These are phyloP conservation scores for Lodderomyces oxycetoniae DNA, from an alignment of 1,139 yeast species.

Conservation along the genomic window DNA sequence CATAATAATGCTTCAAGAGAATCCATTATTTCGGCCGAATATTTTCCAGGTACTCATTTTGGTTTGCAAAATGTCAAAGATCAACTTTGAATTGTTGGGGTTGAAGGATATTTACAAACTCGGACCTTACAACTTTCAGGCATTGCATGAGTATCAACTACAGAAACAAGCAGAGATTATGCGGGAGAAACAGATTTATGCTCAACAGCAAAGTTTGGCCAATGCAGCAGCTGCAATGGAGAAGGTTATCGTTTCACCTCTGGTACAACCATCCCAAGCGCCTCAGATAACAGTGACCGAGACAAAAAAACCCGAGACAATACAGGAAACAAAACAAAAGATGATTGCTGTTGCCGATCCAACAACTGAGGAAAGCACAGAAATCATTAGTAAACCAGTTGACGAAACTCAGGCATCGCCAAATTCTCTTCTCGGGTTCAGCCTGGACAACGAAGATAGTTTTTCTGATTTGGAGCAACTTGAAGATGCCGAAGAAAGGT, in stretches of 20 bases:
- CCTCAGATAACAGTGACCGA: not conserved
- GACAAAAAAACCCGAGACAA: not conserved
- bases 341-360: conserved; percentile 3
- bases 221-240: conserved; percentile 1
- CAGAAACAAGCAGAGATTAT: conserved; percentile 35
- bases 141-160: conserved; percentile 42
- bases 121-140: conserved; percentile 43
- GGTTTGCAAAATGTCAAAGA: conserved; percentile 29
- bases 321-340: conserved; percentile 2
- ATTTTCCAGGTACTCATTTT: conserved; percentile 60
- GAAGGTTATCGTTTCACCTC: conserved; percentile 2
- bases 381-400: not conserved
- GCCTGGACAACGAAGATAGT: conserved; percentile 12
- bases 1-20: conserved; percentile 73
- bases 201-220: conserved; percentile 25
- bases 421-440: conserved; percentile 8
- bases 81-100: conserved; percentile 24
- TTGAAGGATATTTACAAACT: conserved; percentile 36
- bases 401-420: not conserved
- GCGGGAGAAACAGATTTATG: conserved; percentile 34
- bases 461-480: conserved; percentile 28
- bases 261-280: not conserved
- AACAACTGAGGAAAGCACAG: not conserved
- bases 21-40: conserved; percentile 80
- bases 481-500: conserved; percentile 42